These are phyloP conservation scores for Globisporangium perplexum DNA, from an alignment of 352 stramenopile genomes.

Conservation along the genomic window DNA sequence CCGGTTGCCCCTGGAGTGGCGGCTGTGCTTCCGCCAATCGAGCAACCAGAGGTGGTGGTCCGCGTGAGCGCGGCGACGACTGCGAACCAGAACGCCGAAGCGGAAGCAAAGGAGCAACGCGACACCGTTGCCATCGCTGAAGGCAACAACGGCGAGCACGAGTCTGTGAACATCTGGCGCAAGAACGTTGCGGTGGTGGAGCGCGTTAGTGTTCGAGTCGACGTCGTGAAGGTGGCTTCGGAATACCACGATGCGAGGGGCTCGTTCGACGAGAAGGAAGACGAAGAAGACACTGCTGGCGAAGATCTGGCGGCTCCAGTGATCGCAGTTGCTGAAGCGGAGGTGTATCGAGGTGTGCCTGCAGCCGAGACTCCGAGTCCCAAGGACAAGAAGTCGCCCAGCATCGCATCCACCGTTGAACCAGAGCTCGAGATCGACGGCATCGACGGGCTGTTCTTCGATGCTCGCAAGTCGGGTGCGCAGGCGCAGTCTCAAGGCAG, in stretches of 20 bases:
- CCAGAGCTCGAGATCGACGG: constrained; percentile 41
- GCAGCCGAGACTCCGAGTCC: background rate
- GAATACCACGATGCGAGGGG: constrained; percentile 5
- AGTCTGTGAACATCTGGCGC: constrained; percentile 12
- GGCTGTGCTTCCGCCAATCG: background rate
- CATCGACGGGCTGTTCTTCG: constrained; percentile 8
- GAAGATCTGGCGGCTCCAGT: background rate
- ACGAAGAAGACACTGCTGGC: background rate
- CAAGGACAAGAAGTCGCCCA: background rate
- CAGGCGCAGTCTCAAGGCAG: background rate
- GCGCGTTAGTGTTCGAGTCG: constrained; percentile 16
- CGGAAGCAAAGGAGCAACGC: background rate
- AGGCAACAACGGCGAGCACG: constrained; percentile 5
- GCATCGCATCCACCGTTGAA: constrained; percentile 17
- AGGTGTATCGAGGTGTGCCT: constrained; percentile 1
- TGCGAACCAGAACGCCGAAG: background rate
- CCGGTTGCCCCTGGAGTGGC: background rate
- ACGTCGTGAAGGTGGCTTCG: constrained; percentile 7
- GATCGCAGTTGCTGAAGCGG: background rate
- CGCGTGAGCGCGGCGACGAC: background rate
- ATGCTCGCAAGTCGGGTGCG: constrained; percentile 2
- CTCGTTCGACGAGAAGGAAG: background rate
- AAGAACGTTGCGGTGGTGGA: constrained; percentile 9
- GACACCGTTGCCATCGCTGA: background rate
- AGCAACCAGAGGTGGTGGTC: background rate